These are phyloP conservation scores for Geranium brycei DNA, from an alignment of 345 rosid genomes.

Conservation along the genomic window DNA sequence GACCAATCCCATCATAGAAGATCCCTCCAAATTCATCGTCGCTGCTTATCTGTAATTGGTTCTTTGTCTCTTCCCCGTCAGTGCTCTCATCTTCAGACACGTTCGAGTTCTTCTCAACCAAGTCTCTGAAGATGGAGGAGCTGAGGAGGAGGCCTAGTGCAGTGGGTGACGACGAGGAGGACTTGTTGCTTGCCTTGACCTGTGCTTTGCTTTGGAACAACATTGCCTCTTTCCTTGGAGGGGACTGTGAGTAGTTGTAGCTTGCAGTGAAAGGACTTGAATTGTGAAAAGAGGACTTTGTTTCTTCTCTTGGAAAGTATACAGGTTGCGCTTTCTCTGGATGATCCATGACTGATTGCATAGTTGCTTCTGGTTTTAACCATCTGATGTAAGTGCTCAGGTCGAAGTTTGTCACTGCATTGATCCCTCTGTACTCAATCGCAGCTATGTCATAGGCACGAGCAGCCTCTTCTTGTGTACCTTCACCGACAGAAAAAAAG, in stretches of 20 bases:
- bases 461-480: slow-evolving; percentile 47
- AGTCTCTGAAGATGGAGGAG: slow-evolving; percentile 37
- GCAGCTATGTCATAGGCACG: slow-evolving; percentile 43
- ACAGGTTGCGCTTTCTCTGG: slow-evolving; percentile 5
- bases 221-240: slow-evolving; percentile 12
- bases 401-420: slow-evolving; percentile 44
- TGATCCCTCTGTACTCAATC: slow-evolving; percentile 36
- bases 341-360: slow-evolving; percentile 8
- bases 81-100: slow-evolving; percentile 20
- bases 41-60: slow-evolving; percentile 9
- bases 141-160: slow-evolving; percentile 43
- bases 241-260: slow-evolving; percentile 9
- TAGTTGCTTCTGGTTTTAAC: slow-evolving; percentile 31
- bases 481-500: slow-evolving; percentile 9
- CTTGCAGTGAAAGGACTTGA: slow-evolving; percentile 13
- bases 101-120: slow-evolving; percentile 36
- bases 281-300: slow-evolving; percentile 10
- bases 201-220: background rate
- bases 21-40: slow-evolving; percentile 29
- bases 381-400: slow-evolving; percentile 33
- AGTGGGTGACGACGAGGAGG: slow-evolving; percentile 23
- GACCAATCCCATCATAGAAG: slow-evolving; percentile 24
- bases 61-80: slow-evolving; percentile 23
- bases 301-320: slow-evolving; percentile 19
- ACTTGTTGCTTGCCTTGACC: slow-evolving; percentile 13